These are phyloP conservation scores for Mycena kentingensis DNA, from an alignment of 768 basidiomycete genomes.

Conservation along the genomic window DNA sequence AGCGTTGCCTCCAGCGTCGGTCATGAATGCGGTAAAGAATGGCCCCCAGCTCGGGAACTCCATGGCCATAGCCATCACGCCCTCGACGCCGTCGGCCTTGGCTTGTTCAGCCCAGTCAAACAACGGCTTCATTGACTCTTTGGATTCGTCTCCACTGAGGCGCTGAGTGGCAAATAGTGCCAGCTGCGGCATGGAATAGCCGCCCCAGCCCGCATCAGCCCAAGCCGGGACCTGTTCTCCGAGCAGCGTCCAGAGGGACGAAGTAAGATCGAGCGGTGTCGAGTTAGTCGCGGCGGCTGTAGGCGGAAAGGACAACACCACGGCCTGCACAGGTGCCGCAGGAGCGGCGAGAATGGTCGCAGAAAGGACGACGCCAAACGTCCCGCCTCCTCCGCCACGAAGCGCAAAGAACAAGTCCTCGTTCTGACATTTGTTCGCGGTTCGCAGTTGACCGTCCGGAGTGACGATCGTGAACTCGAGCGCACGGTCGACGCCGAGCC, in stretches of 20 bases:
- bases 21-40: constrained; percentile 43
- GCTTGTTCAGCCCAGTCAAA: constrained; percentile 37
- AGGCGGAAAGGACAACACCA: constrained; percentile 34
- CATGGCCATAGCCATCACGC: constrained; percentile 32
- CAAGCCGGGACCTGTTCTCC: constrained; percentile 42
- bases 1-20: constrained; percentile 22
- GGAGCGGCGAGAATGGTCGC: constrained; percentile 41
- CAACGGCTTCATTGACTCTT: constrained; percentile 43
- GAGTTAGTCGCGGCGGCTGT: constrained; percentile 21
- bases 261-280: constrained; percentile 20
- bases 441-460: constrained; percentile 48
- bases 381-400: constrained; percentile 50
- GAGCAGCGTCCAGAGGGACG: constrained; percentile 39
- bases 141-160: constrained; percentile 37
- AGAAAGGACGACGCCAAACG: constrained; percentile 45
- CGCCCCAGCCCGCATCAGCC: constrained; percentile 53
- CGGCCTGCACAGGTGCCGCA: constrained; percentile 37
- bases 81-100: constrained; percentile 26
- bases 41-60: constrained; percentile 45
- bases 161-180: constrained; percentile 50
- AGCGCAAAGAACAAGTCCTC: constrained; percentile 58
- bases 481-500: constrained; percentile 50
- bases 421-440: constrained; percentile 52
- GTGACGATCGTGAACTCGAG: constrained; percentile 56
- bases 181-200: constrained; percentile 38